phyloP scores from a whole-genome alignment of 75 land plant species.

The Gnetum montanum region DNA sequence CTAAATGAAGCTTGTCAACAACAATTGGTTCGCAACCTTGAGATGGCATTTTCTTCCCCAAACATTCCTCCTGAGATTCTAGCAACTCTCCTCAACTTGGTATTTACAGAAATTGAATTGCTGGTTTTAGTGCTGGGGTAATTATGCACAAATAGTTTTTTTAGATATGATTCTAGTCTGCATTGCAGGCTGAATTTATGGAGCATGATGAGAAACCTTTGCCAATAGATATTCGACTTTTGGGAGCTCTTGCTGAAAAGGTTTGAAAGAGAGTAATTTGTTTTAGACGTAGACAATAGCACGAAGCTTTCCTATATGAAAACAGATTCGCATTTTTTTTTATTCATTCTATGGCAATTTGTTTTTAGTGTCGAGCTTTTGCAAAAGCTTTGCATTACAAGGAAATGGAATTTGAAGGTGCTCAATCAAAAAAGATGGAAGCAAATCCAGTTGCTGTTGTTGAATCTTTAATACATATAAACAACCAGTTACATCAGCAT shows the following conservation, averaged over 20 bases:
- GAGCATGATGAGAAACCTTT: constrained; percentile 97
- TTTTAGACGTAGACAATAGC: background rate
- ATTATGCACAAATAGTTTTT: background rate
- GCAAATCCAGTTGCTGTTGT: constrained; percentile 87
- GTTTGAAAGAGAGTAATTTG: constrained; percentile 32
- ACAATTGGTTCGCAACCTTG: constrained; percentile 78
- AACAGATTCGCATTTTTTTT: too few relatives aligned
- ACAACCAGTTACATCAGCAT: constrained; percentile 97
- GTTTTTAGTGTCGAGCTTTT: constrained; percentile 89
- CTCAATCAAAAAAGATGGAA: constrained; percentile 66
- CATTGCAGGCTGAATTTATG: constrained; percentile 93
- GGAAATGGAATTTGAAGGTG: constrained; percentile 99
- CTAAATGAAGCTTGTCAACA: constrained; percentile 60
- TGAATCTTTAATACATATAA: constrained; percentile 96
- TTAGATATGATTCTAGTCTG: background rate
- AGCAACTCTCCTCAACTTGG: constrained; percentile 94
- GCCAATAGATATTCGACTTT: constrained; percentile 91
- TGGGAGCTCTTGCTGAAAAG: constrained; percentile 98
- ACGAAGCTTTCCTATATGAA: background rate
- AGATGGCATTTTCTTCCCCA: constrained; percentile 95
- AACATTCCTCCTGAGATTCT: constrained; percentile 98
- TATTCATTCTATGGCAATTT: background rate
- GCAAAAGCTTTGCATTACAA: constrained; percentile 99
- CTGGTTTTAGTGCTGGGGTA: background rate
- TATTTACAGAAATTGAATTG: constrained; percentile 17